These are phyloP conservation scores for Heterobasidion parviporum DNA, from an alignment of 1,284 basidiomycete genomes.

Conservation along the genomic window DNA sequence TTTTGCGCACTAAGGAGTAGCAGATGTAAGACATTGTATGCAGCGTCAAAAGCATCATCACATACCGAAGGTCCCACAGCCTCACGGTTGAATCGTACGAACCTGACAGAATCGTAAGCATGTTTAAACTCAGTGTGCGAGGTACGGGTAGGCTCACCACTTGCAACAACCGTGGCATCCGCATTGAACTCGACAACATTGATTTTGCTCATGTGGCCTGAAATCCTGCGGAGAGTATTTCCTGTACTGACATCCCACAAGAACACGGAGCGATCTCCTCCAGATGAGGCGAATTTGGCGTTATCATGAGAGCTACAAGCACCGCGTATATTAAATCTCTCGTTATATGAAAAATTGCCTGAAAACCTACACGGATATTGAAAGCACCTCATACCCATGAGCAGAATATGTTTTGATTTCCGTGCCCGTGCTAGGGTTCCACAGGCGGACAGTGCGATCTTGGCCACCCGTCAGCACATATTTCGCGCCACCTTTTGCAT, in stretches of 20 bases:
- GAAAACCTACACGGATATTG: conserved; percentile 70
- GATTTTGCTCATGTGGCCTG: conserved; percentile 87
- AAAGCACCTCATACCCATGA: conserved; percentile 92
- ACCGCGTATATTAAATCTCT: conserved; percentile 5
- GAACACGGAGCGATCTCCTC: conserved; percentile 88
- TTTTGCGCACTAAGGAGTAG: conserved; percentile 53
- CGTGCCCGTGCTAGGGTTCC: conserved; percentile 81
- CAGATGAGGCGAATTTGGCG: conserved; percentile 87
- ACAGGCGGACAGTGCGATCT: conserved; percentile 84
- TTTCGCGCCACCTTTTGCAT: conserved; percentile 79
- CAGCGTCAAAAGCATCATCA: conserved; percentile 5
- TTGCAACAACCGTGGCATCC: conserved; percentile 79
- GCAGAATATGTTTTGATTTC: conserved; percentile 87
- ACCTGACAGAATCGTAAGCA: conserved; percentile 32
- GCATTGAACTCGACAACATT: conserved; percentile 87
- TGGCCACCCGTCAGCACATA: conserved; percentile 90
- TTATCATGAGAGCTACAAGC: conserved; percentile 79
- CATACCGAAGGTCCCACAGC: conserved; percentile 82
- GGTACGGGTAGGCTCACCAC: conserved; percentile 45
- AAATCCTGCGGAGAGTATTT: conserved; percentile 70
- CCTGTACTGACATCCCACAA: conserved; percentile 94
- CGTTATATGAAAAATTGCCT: conserved; percentile 1
- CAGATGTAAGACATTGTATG: neutral
- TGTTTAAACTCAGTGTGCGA: neutral
- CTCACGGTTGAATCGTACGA: conserved; percentile 85